Conservation (phyloP, 371 early-diverging fungal genomes). For the Mucor sp. region DNA sequence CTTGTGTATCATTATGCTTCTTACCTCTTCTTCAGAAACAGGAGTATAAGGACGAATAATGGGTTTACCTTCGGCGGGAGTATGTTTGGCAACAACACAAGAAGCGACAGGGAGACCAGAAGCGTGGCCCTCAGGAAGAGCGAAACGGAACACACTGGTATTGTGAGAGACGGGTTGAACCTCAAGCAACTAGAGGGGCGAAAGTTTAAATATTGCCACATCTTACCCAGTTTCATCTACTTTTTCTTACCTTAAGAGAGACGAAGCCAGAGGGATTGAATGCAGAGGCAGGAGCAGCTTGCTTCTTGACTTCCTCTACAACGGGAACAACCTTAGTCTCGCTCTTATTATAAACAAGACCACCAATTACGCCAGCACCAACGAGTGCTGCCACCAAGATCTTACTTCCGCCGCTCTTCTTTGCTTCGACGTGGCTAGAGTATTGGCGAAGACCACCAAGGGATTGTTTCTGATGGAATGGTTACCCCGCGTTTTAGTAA, state of each 20-base stretch:
- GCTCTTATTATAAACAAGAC: slow-evolving; percentile 43
- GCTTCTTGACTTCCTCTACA: slow-evolving; percentile 24
- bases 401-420: slow-evolving; percentile 39
- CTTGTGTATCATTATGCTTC: not conserved
- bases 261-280: slow-evolving; percentile 59
- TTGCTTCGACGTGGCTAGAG: slow-evolving; percentile 20
- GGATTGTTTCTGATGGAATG: slow-evolving; percentile 5
- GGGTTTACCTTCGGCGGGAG: slow-evolving; percentile 53
- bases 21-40: slow-evolving; percentile 65
- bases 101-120: slow-evolving; percentile 80
- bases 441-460: slow-evolving; percentile 26
- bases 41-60: slow-evolving; percentile 94
- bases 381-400: slow-evolving; percentile 38
- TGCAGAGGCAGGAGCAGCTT: slow-evolving; percentile 53
- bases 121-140: slow-evolving; percentile 66
- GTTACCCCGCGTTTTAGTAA: not conserved
- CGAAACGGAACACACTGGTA: slow-evolving; percentile 82
- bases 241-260: slow-evolving; percentile 58
- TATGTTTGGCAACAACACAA: slow-evolving; percentile 72
- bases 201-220: not conserved
- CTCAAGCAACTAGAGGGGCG: slow-evolving; percentile 47
- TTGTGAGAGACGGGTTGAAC: slow-evolving; percentile 71
- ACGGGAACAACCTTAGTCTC: slow-evolving; percentile 30
- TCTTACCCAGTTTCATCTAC: not conserved
- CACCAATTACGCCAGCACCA: slow-evolving; percentile 46